A percentile compares a stretch with the other conserved stretches of the same genome.
Evolutionary conservation across 1,284 basidiomycete species (phyloP).

Genomic region (Sutorius eximius): DNA sequence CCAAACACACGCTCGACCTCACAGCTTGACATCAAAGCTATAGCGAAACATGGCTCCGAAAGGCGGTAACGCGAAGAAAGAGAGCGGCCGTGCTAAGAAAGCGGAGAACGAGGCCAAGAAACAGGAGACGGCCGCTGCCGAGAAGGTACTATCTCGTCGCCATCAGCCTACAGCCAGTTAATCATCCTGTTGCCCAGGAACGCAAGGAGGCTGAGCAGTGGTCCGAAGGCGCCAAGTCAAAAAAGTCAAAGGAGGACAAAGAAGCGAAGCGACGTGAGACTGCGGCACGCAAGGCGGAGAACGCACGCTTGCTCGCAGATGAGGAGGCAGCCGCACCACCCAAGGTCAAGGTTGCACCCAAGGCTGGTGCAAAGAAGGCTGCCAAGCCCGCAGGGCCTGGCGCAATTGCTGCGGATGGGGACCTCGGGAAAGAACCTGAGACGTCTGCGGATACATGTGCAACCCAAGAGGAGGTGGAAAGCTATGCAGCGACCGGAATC

Average conservation of each 20-base stretch:
- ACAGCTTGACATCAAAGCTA: conserved; percentile 6
- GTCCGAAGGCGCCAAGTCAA: conserved; percentile 68
- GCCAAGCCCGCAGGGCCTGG: conserved; percentile 69
- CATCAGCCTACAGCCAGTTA: conserved; percentile 1
- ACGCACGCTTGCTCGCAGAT: conserved; percentile 74
- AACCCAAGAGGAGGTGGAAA: conserved; percentile 52
- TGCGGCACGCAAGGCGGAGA: conserved; percentile 74
- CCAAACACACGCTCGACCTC: conserved; percentile 1
- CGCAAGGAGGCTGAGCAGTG: conserved; percentile 78
- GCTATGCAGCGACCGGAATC: conserved; percentile 82
- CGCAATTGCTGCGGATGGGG: conserved; percentile 73
- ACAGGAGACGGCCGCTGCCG: conserved; percentile 55
- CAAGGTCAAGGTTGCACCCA: conserved; percentile 67
- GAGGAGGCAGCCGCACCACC: conserved; percentile 74
- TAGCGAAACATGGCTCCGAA: conserved; percentile 69
- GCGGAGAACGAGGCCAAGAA: conserved; percentile 89
- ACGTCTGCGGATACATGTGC: conserved; percentile 22
- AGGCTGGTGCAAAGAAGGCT: conserved; percentile 62
- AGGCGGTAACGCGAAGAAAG: conserved; percentile 88
- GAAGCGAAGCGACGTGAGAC: conserved; percentile 77
- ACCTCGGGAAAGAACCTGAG: conserved; percentile 37
- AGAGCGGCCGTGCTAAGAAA: conserved; percentile 85
- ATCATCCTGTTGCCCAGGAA: conserved; percentile 49
- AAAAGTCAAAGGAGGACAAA: conserved; percentile 67
- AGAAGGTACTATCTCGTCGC: conserved; percentile 46